Evolutionary conservation across 2,329 filamentous ascomycete genomes (phyloP).

Genomic region (Talaromyces islandicus): DNA sequence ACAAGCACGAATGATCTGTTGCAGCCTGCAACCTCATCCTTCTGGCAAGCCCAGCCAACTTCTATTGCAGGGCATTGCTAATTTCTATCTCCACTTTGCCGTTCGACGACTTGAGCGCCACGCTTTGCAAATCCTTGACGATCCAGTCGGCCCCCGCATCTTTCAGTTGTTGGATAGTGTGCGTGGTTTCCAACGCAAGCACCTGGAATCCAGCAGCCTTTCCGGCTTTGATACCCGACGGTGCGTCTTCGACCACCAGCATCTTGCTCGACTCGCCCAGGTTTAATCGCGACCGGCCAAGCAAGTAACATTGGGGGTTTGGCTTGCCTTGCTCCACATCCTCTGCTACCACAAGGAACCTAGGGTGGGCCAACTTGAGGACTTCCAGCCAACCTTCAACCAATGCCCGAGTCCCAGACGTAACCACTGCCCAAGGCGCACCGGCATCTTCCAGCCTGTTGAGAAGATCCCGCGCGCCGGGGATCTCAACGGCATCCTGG

Average conservation of each 20-base stretch:
- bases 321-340: conserved; percentile 71
- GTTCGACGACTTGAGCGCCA: conserved; percentile 52
- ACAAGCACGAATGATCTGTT: not conserved
- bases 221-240: conserved; percentile 74
- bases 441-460: conserved; percentile 55
- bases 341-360: conserved; percentile 67
- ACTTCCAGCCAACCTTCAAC: conserved; percentile 67
- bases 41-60: not conserved
- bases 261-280: conserved; percentile 46
- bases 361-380: conserved; percentile 59
- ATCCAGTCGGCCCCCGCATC: conserved; percentile 83
- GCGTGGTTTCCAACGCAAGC: conserved; percentile 77
- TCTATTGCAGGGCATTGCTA: conserved; percentile 46
- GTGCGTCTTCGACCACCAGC: conserved; percentile 83
- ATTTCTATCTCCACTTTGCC: conserved; percentile 65
- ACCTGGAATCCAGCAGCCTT: conserved; percentile 83
- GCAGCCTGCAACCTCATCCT: not conserved
- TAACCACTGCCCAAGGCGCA: conserved; percentile 79
- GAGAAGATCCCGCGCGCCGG: conserved; percentile 69
- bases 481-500: conserved; percentile 74
- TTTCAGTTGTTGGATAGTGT: conserved; percentile 64
- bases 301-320: conserved; percentile 65
- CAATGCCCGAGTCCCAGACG: conserved; percentile 60
- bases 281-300: conserved; percentile 59
- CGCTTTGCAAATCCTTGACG: conserved; percentile 69